phyloP scores from a whole-genome alignment of 2,329 filamentous ascomycete species.

The Fusarium sp. region DNA sequence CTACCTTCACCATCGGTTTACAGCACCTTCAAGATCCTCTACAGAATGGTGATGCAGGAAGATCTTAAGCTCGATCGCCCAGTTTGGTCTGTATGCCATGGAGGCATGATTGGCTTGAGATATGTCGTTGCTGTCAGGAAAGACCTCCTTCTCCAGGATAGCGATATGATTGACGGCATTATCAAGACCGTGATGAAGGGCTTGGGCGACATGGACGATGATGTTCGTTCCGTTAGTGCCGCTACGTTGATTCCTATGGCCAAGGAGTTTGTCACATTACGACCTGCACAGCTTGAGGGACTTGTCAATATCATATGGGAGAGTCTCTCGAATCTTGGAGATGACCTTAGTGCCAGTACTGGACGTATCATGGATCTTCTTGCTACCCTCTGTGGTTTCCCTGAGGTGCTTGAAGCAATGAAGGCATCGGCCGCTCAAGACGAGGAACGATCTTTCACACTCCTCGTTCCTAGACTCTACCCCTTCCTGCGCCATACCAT shows the following conservation, averaged over 20 bases:
- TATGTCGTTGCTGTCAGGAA: slow-evolving; percentile 97
- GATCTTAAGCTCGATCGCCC: slow-evolving; percentile 80
- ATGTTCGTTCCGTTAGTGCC: slow-evolving; percentile 95
- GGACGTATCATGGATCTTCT: slow-evolving; percentile 98
- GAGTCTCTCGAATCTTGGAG: slow-evolving; percentile 94
- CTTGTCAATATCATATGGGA: slow-evolving; percentile 98
- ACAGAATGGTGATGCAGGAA: slow-evolving; percentile 91
- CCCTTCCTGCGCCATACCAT: slow-evolving; percentile 98
- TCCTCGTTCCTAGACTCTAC: slow-evolving; percentile 92
- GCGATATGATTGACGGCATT: slow-evolving; percentile 90
- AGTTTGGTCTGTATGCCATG: slow-evolving; percentile 95
- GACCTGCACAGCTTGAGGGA: slow-evolving; percentile 80
- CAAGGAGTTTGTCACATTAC: slow-evolving; percentile 90
- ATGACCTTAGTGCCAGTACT: slow-evolving; percentile 96
- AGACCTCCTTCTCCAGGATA: slow-evolving; percentile 87
- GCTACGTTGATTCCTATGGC: slow-evolving; percentile 98
- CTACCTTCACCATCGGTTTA: slow-evolving; percentile 84
- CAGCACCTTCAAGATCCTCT: slow-evolving; percentile 84
- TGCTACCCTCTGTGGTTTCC: slow-evolving; percentile 94
- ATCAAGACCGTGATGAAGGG: slow-evolving; percentile 95
- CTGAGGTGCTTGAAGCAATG: slow-evolving; percentile 93
- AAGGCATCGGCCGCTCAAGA: slow-evolving; percentile 87
- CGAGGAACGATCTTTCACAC: slow-evolving; percentile 88
- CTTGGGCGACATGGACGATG: slow-evolving; percentile 89
- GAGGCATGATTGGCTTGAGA: slow-evolving; percentile 95